phyloP scores from a whole-genome alignment of 2,329 filamentous ascomycete species.

The Metarhizium robertsii region DNA sequence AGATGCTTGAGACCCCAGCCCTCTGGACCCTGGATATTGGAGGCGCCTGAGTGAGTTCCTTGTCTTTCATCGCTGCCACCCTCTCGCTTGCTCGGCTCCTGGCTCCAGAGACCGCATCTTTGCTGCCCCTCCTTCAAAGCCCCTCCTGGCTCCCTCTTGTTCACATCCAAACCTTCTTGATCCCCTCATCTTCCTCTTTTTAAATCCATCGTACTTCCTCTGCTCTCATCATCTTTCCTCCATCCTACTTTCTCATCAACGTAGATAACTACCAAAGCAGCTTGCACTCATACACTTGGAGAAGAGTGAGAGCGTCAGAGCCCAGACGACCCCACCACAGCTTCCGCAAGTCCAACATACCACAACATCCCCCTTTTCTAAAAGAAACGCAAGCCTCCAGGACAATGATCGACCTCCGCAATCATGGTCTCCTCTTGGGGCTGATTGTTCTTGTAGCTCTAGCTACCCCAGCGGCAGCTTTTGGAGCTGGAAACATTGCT shows the following conservation, averaged over 20 bases:
- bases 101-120: neutral
- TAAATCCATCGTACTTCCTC: neutral
- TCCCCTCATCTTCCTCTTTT: neutral
- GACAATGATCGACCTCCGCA: constrained; percentile 39
- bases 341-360: neutral
- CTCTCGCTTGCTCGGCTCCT: neutral
- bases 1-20: too few relatives aligned
- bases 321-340: neutral
- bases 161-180: neutral
- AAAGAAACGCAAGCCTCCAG: neutral
- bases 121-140: constrained; percentile 3
- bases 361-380: neutral
- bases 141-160: constrained; percentile 3
- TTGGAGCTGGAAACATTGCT: constrained; percentile 84
- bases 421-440: constrained; percentile 42
- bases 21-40: too few relatives aligned
- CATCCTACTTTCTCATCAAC: neutral
- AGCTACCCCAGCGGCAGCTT: constrained; percentile 61
- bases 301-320: neutral
- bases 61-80: too few relatives aligned
- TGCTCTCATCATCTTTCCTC: neutral
- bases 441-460: constrained; percentile 56
- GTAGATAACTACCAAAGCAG: neutral
- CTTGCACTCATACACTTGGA: neutral
- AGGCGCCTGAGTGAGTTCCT: too few relatives aligned